Percentiles rank a stretch among this genome's conserved stretches.
Conservation (phyloP, 768 basidiomycete genomes). For the Antrodiella citrinella region DNA sequence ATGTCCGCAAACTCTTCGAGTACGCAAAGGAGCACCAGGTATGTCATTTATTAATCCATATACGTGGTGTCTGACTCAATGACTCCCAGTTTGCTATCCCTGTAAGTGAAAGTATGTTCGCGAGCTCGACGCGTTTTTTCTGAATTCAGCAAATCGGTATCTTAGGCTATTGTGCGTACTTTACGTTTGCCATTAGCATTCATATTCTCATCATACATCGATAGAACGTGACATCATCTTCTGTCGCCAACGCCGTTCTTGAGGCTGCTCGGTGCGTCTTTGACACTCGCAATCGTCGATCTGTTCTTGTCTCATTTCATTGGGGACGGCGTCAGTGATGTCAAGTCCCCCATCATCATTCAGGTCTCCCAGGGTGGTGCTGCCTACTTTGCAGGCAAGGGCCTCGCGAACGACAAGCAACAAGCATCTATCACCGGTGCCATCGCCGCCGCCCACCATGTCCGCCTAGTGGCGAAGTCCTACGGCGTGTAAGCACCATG, state of each 20-base stretch:
- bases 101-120: constrained; percentile 37
- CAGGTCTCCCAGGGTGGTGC: constrained; percentile 96
- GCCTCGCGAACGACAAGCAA: constrained; percentile 89
- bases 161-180: constrained; percentile 1
- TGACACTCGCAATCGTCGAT: constrained; percentile 1
- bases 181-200: constrained; percentile 6
- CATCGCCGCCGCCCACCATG: constrained; percentile 84
- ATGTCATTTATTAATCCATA: constrained; percentile 12
- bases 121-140: background rate
- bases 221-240: constrained; percentile 96
- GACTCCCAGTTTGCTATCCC: constrained; percentile 69
- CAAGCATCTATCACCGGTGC: constrained; percentile 94
- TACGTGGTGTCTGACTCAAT: constrained; percentile 8
- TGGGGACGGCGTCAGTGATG: constrained; percentile 47
- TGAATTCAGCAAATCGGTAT: too few species aligned
- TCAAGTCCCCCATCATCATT: constrained; percentile 95
- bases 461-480: constrained; percentile 77
- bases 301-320: background rate
- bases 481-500: constrained; percentile 78
- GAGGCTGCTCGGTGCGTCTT: constrained; percentile 79
- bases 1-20: constrained; percentile 91
- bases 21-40: constrained; percentile 89
- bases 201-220: constrained; percentile 3
- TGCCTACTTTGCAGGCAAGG: constrained; percentile 96
- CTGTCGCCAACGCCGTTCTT: constrained; percentile 86